Conservation (phyloP, 2,329 filamentous ascomycete species). For the Trichoderma atroviride region DNA sequence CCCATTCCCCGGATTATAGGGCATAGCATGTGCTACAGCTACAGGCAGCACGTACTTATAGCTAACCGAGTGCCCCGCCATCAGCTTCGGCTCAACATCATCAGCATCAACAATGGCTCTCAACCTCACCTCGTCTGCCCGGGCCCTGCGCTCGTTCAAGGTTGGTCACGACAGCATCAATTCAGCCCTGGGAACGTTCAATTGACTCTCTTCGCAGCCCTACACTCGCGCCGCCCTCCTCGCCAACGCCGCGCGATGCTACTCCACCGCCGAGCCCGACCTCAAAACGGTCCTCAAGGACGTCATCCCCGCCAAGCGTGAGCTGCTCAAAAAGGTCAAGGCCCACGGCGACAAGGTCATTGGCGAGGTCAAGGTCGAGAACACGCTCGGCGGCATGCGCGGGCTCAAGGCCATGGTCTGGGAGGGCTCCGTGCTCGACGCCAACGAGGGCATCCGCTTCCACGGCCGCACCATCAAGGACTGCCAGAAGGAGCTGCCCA, state of each 20-base stretch:
- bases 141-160: constrained; percentile 65
- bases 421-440: constrained; percentile 96
- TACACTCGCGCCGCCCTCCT: constrained; percentile 37
- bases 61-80: constrained; percentile 28
- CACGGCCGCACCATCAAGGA: constrained; percentile 98
- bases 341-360: constrained; percentile 78
- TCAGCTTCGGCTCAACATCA: constrained; percentile 7
- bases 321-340: constrained; percentile 93
- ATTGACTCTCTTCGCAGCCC: constrained; percentile 32
- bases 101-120: constrained; percentile 58
- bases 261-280: constrained; percentile 80
- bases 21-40: neutral
- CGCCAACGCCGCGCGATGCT: constrained; percentile 53
- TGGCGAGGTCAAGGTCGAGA: constrained; percentile 91
- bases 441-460: constrained; percentile 97
- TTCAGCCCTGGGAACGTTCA: neutral
- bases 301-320: constrained; percentile 87
- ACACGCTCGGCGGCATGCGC: constrained; percentile 94
- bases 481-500: constrained; percentile 90
- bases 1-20: neutral
- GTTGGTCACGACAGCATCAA: constrained; percentile 46
- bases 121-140: constrained; percentile 62
- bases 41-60: neutral
- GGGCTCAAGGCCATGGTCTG: constrained; percentile 97
- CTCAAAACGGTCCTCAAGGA: constrained; percentile 85